phyloP scores from a whole-genome alignment of 148 eudicot genomes.

The Fagopyrum tataricum region DNA sequence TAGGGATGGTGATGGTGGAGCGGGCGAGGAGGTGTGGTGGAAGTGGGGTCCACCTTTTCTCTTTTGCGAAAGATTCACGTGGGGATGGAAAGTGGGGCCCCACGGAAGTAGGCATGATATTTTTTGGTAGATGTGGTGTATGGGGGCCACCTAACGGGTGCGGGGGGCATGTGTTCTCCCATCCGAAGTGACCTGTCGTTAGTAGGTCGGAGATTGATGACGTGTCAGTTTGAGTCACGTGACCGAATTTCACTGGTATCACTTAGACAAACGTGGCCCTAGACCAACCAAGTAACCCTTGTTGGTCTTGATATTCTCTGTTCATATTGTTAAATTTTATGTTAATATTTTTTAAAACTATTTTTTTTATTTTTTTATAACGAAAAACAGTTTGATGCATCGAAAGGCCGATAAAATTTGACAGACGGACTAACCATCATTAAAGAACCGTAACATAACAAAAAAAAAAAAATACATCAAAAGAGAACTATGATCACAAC shows the following conservation, averaged over 20 bases:
- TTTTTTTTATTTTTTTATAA: too few species aligned
- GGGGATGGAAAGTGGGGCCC: neutral
- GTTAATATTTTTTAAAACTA: too few species aligned
- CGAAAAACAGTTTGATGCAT: too few species aligned
- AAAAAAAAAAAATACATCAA: too few species aligned
- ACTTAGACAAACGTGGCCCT: neutral
- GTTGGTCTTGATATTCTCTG: too few species aligned
- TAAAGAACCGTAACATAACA: too few species aligned
- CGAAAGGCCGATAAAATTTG: too few species aligned
- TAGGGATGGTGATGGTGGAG: neutral
- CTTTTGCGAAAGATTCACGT: conserved; percentile 8
- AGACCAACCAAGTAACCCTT: neutral
- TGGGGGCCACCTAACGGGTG: neutral
- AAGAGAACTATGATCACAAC: too few species aligned
- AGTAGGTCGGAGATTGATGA: conserved; percentile 6
- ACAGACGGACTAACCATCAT: too few species aligned
- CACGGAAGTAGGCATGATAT: neutral
- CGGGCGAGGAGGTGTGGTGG: neutral
- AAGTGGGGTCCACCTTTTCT: conserved; percentile 1
- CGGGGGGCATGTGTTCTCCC: neutral
- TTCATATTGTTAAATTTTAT: too few species aligned
- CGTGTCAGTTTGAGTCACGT: conserved; percentile 11
- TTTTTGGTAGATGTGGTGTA: neutral
- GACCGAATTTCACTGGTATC: neutral
- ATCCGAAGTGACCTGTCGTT: conserved; percentile 8